phyloP scores from a whole-genome alignment of 768 basidiomycete genomes.

The Amanita subjunquillea region DNA sequence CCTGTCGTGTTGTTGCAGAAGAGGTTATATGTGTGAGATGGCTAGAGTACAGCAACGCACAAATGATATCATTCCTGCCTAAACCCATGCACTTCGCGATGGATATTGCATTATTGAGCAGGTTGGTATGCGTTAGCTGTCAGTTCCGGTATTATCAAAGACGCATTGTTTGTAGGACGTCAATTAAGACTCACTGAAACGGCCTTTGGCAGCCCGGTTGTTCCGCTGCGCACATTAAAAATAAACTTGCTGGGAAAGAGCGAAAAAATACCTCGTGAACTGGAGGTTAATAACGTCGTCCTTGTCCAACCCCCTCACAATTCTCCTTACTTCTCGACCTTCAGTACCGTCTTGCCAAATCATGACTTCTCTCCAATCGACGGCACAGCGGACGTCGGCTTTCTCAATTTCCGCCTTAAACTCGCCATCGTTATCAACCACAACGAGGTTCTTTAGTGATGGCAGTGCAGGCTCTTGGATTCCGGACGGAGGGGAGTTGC shows the following conservation, averaged over 20 bases:
- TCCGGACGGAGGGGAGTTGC: constrained; percentile 35
- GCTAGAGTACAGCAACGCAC: constrained; percentile 25
- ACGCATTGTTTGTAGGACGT: neutral
- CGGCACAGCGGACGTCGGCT: constrained; percentile 34
- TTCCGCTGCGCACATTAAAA: constrained; percentile 39
- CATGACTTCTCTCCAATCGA: constrained; percentile 66
- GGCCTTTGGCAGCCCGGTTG: constrained; percentile 74
- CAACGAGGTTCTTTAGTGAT: constrained; percentile 47
- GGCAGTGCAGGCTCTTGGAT: constrained; percentile 54
- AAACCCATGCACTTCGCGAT: constrained; percentile 68
- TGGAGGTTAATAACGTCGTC: constrained; percentile 78
- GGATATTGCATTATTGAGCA: constrained; percentile 67
- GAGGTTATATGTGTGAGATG: neutral
- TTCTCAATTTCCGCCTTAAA: constrained; percentile 25
- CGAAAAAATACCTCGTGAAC: constrained; percentile 58
- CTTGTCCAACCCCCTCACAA: constrained; percentile 29
- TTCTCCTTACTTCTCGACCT: constrained; percentile 29
- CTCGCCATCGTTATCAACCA: constrained; percentile 51
- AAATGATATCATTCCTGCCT: constrained; percentile 54
- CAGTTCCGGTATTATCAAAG: neutral
- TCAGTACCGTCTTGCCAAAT: constrained; percentile 57
- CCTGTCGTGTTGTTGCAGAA: constrained; percentile 27
- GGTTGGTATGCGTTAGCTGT: constrained; percentile 68
- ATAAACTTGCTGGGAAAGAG: neutral
- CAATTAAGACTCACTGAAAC: constrained; percentile 48